Evolutionary conservation across 2,329 filamentous ascomycete genomes (phyloP).

Genomic region (Diaporthe batatas): DNA sequence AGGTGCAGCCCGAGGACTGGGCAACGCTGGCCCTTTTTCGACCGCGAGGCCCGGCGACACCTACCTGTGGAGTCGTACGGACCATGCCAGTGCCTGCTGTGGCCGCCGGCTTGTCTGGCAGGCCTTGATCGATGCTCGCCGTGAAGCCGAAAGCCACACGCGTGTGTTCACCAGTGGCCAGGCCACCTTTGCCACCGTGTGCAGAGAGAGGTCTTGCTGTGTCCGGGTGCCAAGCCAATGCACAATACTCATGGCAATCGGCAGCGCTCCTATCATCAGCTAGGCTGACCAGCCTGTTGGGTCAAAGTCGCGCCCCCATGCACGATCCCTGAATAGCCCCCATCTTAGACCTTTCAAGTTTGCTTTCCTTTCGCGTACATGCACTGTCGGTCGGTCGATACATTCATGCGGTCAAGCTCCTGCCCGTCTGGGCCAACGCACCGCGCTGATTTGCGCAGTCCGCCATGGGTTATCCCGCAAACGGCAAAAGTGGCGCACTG

Average conservation of each 20-base stretch:
- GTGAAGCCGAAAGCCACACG: not conserved
- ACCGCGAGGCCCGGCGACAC: not conserved
- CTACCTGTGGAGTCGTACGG: not conserved
- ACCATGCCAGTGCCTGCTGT: no score
- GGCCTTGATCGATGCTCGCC: not conserved
- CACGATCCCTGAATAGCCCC: conserved; percentile 12
- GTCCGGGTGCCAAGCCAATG: conserved; percentile 15
- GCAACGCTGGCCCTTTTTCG: not conserved
- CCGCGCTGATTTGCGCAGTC: not conserved
- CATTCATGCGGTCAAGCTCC: conserved; percentile 21
- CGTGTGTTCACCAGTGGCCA: no score
- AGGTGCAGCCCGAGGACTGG: not conserved
- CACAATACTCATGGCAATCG: not conserved
- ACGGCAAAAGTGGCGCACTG: not conserved
- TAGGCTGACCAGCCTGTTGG: conserved; percentile 19
- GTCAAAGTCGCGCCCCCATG: conserved; percentile 13
- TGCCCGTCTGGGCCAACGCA: not conserved
- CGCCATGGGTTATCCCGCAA: not conserved
- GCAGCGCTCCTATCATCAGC: conserved; percentile 9
- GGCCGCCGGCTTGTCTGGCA: not conserved
- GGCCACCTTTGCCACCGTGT: no score
- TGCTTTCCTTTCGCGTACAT: conserved; percentile 11
- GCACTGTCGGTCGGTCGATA: conserved; percentile 2
- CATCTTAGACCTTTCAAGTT: not conserved
- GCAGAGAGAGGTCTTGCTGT: not conserved